Conservation (phyloP, 2,329 filamentous ascomycete species). For the Venturiaceae sp. region DNA sequence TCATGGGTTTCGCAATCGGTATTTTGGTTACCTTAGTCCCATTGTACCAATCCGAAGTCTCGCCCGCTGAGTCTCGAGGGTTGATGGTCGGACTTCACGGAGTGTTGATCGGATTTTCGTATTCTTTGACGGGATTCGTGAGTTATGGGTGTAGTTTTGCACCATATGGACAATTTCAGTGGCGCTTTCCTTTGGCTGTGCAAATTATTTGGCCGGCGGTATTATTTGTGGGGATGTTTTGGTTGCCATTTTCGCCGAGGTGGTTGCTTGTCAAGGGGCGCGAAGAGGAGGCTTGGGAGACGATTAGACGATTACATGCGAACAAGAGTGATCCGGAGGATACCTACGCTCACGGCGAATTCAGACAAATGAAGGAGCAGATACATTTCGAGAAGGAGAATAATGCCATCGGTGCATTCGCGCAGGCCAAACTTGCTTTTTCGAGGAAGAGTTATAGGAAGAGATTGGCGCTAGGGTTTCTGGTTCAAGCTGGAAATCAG, state of each 20-base stretch:
- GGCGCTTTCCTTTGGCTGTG: slow-evolving; percentile 15
- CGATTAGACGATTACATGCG: too few relatives aligned
- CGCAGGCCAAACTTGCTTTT: slow-evolving; percentile 6
- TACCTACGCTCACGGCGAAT: too few relatives aligned
- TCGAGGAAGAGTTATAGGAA: slow-evolving; percentile 10
- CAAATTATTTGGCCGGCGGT: too few relatives aligned
- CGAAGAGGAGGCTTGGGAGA: too few relatives aligned
- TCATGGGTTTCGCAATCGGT: slow-evolving; percentile 9
- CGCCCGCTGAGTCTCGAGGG: slow-evolving; percentile 12
- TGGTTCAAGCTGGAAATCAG: slow-evolving; percentile 10
- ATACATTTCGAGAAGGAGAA: too few relatives aligned
- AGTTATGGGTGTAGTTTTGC: slow-evolving; percentile 14
- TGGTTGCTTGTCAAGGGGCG: too few relatives aligned
- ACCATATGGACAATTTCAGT: slow-evolving; percentile 11
- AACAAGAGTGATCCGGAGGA: too few relatives aligned
- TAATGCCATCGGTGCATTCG: slow-evolving; percentile 7
- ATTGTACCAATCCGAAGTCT: slow-evolving; percentile 13
- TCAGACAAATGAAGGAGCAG: too few relatives aligned
- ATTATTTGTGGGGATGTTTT: too few relatives aligned
- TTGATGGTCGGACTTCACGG: slow-evolving; percentile 14
- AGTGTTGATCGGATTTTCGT: slow-evolving; percentile 11
- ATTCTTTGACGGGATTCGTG: slow-evolving; percentile 10
- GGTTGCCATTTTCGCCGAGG: too few relatives aligned
- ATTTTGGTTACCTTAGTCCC: slow-evolving; percentile 12
- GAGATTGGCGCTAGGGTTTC: slow-evolving; percentile 9